phyloP scores from a whole-genome alignment of 306 rosid genomes.

The Glycine tomentella region DNA sequence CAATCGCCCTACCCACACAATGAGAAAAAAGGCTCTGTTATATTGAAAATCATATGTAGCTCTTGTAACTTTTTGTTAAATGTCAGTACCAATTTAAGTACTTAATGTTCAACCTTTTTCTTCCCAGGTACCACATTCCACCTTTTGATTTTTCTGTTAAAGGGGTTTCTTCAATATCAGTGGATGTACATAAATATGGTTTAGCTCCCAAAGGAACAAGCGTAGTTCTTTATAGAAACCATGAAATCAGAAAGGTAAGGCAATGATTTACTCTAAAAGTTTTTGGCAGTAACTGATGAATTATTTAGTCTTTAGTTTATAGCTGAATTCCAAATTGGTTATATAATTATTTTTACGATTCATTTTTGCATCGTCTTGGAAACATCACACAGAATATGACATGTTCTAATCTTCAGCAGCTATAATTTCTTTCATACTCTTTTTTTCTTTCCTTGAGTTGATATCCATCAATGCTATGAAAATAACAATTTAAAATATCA shows the following conservation, averaged over 20 bases:
- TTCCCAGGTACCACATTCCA: slow-evolving; percentile 78
- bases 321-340: slow-evolving; percentile 21
- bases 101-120: slow-evolving; percentile 32
- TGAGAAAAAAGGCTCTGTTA: slow-evolving; percentile 1
- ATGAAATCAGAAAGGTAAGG: slow-evolving; percentile 90
- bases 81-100: slow-evolving; percentile 13
- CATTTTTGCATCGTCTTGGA: slow-evolving; percentile 25
- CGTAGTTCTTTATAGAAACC: slow-evolving; percentile 82
- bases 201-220: slow-evolving; percentile 99
- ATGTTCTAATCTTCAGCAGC: background rate
- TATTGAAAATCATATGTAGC: slow-evolving; percentile 10
- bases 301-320: background rate
- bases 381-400: slow-evolving; percentile 29
- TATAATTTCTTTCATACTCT: background rate
- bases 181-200: slow-evolving; percentile 96
- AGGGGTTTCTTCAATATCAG: slow-evolving; percentile 97
- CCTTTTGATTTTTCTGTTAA: slow-evolving; percentile 87
- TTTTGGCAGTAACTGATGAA: slow-evolving; percentile 6
- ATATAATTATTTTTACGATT: background rate
- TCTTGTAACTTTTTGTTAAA: background rate
- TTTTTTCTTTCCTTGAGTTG: slow-evolving; percentile 20
- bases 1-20: slow-evolving; percentile 11
- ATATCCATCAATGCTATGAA: slow-evolving; percentile 28
- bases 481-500: background rate
- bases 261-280: slow-evolving; percentile 31